Percentiles rank a stretch among this genome's conserved stretches.
Evolutionary conservation across 2,329 filamentous ascomycete genomes (phyloP).

Genomic region (Talaromyces islandicus): DNA sequence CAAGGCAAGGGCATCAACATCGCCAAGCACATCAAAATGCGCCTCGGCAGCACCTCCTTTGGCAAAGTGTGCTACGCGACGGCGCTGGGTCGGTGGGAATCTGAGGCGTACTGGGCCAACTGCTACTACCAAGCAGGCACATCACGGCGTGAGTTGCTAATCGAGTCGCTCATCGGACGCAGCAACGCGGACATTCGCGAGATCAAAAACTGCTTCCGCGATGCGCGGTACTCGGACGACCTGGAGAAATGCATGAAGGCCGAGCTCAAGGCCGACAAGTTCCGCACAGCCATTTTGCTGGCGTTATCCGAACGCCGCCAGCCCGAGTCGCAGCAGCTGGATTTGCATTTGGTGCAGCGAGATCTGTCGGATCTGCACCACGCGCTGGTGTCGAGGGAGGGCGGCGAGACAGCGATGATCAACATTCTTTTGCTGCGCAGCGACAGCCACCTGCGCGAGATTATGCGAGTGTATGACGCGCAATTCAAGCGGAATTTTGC

Average conservation of each 20-base stretch:
- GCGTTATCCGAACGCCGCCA: conserved; percentile 78
- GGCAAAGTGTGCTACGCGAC: conserved; percentile 90
- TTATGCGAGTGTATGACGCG: conserved; percentile 70
- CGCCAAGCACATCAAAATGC: conserved; percentile 46
- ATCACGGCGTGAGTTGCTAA: conserved; percentile 78
- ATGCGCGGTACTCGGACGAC: conserved; percentile 84
- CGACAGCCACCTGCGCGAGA: conserved; percentile 74
- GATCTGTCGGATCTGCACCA: conserved; percentile 70
- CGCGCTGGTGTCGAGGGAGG: conserved; percentile 63
- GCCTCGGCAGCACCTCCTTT: conserved; percentile 49
- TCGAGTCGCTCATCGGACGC: conserved; percentile 87
- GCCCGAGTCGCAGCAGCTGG: conserved; percentile 67
- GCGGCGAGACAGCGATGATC: conserved; percentile 84
- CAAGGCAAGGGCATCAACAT: conserved; percentile 45
- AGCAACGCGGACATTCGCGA: conserved; percentile 77
- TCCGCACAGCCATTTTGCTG: conserved; percentile 78
- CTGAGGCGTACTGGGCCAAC: conserved; percentile 95
- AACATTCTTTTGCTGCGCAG: conserved; percentile 73
- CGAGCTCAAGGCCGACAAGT: conserved; percentile 93
- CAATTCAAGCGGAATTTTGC: conserved; percentile 77
- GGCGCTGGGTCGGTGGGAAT: conserved; percentile 83
- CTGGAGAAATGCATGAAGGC: conserved; percentile 80
- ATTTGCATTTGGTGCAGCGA: conserved; percentile 56
- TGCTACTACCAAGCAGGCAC: conserved; percentile 93
- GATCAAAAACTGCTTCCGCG: conserved; percentile 83